Evolutionary conservation across 306 rosid genomes (phyloP).

Genomic region (Trichosanthes truncata): DNA sequence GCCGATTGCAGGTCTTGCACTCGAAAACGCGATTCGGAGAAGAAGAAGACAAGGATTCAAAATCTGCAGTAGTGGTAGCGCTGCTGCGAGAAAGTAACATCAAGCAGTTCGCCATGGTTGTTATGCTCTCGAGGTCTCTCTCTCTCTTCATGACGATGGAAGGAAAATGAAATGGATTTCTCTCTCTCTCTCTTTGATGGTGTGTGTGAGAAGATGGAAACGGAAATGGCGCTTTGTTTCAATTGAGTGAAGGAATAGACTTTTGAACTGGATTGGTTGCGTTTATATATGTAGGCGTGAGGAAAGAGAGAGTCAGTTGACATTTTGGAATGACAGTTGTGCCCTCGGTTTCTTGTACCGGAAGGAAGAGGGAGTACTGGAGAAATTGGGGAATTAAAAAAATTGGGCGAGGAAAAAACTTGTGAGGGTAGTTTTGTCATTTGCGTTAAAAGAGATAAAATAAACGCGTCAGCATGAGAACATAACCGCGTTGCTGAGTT

Average conservation of each 20-base stretch:
- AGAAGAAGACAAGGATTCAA: conserved; percentile 7
- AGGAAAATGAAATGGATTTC: neutral
- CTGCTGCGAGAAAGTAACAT: conserved; percentile 60
- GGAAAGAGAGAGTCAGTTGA: conserved; percentile 2
- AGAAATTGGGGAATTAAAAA: neutral
- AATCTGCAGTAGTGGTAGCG: neutral
- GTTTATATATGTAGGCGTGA: neutral
- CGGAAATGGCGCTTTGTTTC: conserved; percentile 1
- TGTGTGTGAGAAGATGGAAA: neutral
- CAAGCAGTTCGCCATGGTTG: conserved; percentile 77
- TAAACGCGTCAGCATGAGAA: conserved; percentile 11
- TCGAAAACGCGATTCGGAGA: conserved; percentile 51
- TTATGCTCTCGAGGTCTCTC: conserved; percentile 42
- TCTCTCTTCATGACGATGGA: conserved; percentile 56
- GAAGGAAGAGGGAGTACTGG: neutral
- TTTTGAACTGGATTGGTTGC: neutral
- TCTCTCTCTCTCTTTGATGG: neutral
- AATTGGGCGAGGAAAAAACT: neutral
- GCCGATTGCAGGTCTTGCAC: conserved; percentile 89
- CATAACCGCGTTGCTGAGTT: neutral
- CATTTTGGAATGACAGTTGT: conserved; percentile 6
- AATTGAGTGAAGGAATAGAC: neutral
- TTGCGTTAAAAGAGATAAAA: neutral
- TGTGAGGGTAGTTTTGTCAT: neutral
- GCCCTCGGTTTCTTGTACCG: conserved; percentile 7